Conservation (phyloP, 495 filamentous ascomycete species). For the Friedmanniomyces simplex region DNA sequence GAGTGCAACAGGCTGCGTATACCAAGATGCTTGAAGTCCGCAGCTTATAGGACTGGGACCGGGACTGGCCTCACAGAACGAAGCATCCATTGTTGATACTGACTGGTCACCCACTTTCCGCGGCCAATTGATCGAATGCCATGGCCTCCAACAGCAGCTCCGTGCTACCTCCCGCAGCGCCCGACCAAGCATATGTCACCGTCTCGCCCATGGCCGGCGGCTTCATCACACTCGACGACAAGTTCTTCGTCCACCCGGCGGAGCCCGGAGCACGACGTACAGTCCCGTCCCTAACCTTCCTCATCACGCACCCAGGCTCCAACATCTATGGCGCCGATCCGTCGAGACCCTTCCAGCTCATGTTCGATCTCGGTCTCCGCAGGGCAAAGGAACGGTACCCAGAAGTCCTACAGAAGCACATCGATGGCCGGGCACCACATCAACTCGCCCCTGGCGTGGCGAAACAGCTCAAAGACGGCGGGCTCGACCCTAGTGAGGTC, state of each 20-base stretch:
- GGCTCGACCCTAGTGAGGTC: conserved; percentile 28
- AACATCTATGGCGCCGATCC: not conserved
- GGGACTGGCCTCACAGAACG: too few relatives aligned
- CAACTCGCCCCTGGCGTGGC: conserved; percentile 32
- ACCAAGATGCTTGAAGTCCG: too few relatives aligned
- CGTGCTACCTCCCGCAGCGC: conserved; percentile 19
- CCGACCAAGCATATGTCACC: conserved; percentile 26
- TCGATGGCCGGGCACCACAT: conserved; percentile 33
- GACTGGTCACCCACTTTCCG: too few relatives aligned
- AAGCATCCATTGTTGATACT: too few relatives aligned
- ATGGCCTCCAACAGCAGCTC: not conserved
- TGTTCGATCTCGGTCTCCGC: conserved; percentile 45
- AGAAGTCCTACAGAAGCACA: conserved; percentile 31
- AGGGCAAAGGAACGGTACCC: conserved; percentile 33
- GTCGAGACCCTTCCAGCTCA: conserved; percentile 20
- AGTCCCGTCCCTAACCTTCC: conserved; percentile 30
- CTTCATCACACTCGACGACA: conserved; percentile 29
- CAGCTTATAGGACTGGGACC: too few relatives aligned
- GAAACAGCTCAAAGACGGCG: conserved; percentile 28
- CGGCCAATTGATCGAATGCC: too few relatives aligned
- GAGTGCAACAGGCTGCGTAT: too few relatives aligned
- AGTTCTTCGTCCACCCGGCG: conserved; percentile 27
- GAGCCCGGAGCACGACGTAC: conserved; percentile 23
- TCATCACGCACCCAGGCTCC: conserved; percentile 27
- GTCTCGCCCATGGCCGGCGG: conserved; percentile 30